Percentiles rank a stretch among this genome's conserved stretches.
Evolutionary conservation across 768 basidiomycete genomes (phyloP).

Genomic region (Fomitopsis serialis): DNA sequence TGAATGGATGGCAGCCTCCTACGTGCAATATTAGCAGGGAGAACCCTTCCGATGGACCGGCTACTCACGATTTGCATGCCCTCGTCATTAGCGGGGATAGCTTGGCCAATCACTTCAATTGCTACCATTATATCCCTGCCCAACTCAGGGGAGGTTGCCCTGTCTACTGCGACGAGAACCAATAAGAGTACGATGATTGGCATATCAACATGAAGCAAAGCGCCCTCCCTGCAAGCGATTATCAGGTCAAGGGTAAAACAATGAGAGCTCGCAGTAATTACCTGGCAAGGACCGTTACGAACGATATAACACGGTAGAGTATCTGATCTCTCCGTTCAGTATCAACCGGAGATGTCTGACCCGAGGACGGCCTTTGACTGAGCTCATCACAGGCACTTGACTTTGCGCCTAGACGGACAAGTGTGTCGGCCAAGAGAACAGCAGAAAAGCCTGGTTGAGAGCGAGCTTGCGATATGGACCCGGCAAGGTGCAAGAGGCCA

Average conservation of each 20-base stretch:
- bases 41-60: neutral
- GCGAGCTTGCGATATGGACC: conserved; percentile 21
- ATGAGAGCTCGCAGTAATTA: conserved; percentile 24
- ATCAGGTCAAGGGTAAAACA: neutral
- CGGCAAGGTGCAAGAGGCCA: conserved; percentile 4
- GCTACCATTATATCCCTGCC: conserved; percentile 40
- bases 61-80: conserved; percentile 15
- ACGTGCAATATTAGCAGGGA: neutral
- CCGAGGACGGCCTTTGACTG: no score
- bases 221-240: conserved; percentile 17
- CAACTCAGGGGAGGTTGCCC: conserved; percentile 38
- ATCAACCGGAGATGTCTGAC: no score
- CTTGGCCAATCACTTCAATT: conserved; percentile 42
- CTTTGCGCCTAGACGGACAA: conserved; percentile 43
- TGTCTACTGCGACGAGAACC: conserved; percentile 53
- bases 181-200: conserved; percentile 46
- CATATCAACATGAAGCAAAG: conserved; percentile 33
- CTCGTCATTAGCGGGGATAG: conserved; percentile 25
- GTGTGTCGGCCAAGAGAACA: conserved; percentile 27
- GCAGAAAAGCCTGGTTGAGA: conserved; percentile 27
- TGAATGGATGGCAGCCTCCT: conserved; percentile 45
- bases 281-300: conserved; percentile 41
- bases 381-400: no score
- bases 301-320: conserved; percentile 36
- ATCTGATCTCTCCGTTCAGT: conserved; percentile 15